phyloP scores from a whole-genome alignment of 2,329 filamentous ascomycete species.

The Alternaria novae-zelandiae region DNA sequence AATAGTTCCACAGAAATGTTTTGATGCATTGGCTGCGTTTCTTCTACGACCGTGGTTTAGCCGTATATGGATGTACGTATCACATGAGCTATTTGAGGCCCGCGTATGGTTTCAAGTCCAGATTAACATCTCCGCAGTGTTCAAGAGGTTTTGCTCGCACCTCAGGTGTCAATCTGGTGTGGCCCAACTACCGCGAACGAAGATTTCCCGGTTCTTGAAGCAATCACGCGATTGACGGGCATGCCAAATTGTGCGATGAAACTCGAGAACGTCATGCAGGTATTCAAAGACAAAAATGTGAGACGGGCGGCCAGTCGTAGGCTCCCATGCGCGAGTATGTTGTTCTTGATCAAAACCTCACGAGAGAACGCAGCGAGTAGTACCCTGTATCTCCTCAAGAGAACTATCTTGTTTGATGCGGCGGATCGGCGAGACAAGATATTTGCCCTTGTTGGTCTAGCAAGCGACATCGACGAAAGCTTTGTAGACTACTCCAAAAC shows the following conservation, averaged over 20 bases:
- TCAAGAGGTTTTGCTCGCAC: not conserved
- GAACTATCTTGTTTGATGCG: not conserved
- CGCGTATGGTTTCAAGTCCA: accelerated
- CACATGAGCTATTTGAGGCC: accelerated
- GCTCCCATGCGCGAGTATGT: not conserved
- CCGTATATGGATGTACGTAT: not conserved
- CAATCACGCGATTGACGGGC: not conserved
- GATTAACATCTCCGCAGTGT: not conserved
- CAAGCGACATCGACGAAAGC: not conserved
- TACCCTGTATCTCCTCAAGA: not conserved
- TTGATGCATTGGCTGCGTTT: not conserved
- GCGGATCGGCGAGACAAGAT: not conserved
- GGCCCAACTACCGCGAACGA: not conserved
- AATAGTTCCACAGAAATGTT: too few species aligned
- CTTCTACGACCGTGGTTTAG: not conserved
- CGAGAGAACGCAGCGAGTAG: not conserved
- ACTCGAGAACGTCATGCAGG: too few species aligned
- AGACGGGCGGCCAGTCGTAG: not conserved
- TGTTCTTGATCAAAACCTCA: not conserved
- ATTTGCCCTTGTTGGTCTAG: not conserved
- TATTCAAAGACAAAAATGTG: too few species aligned
- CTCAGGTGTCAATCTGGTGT: not conserved
- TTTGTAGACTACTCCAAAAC: not conserved
- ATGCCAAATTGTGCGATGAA: not conserved
- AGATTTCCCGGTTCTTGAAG: not conserved